A percentile compares a stretch with the other conserved stretches of the same genome.
Evolutionary conservation across 2,329 filamentous ascomycete species (phyloP).

Genomic region (Coniochaeta sp.): DNA sequence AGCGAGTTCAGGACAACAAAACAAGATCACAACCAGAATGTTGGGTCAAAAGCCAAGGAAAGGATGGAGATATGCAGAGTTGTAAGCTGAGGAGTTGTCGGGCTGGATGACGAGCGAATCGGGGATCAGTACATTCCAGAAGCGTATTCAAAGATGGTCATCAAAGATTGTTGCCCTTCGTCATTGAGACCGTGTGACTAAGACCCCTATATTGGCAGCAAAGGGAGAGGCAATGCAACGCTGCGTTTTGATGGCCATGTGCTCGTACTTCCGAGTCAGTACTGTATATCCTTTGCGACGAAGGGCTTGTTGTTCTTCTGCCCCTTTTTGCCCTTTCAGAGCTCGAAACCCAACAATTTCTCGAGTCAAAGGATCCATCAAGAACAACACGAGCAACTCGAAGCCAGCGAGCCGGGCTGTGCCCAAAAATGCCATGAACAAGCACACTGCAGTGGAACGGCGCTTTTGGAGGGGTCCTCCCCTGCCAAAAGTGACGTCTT

Average conservation of each 20-base stretch:
- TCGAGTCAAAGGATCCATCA: not conserved
- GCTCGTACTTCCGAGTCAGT: not conserved
- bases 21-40: not conserved
- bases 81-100: not conserved
- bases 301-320: too few relatives aligned
- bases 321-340: not conserved
- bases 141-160: not conserved
- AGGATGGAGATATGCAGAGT: not conserved
- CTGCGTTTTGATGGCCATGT: not conserved
- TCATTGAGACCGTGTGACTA: not conserved
- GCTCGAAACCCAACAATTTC: not conserved
- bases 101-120: not conserved
- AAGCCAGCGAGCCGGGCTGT: not conserved
- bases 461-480: not conserved
- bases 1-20: not conserved
- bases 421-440: not conserved
- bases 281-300: too few relatives aligned
- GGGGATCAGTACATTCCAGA: not conserved
- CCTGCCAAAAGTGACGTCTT: conserved; percentile 4
- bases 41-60: not conserved
- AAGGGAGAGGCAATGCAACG: not conserved
- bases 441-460: not conserved
- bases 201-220: not conserved
- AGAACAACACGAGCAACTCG: not conserved
- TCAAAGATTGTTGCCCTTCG: not conserved